Base-by-base conservation (phyloP, 441 rosid species). In the Pelargonium citronellum region DNA sequence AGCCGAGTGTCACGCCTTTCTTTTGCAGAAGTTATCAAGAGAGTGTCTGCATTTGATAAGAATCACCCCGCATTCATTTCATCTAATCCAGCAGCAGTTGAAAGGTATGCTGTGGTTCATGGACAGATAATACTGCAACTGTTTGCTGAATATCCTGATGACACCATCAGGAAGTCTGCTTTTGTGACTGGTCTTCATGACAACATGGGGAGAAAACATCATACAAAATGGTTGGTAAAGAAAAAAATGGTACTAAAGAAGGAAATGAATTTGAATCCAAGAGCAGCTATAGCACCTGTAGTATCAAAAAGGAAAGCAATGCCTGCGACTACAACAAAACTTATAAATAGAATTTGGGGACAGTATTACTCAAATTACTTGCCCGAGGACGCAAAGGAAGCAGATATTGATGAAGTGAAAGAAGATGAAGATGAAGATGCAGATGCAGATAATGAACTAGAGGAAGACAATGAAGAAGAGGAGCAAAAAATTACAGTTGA, bases 341-440 rank as follows among this genome's bases (percentile, higher is more conserved):
- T 91, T 37, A 83, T 94, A 72, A 90, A 89, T 75, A 86, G 90
- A 72, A 83, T 91, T 24, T 94, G 98, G 98, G 95, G 92, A 0
- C 94, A 90, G 67, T 89, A 73, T 79, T 94, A 85, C 78, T 88
- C 94, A 13, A 86, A 83, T 74, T 84, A 87, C 81, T 75, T 77
- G 13, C 91, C 90, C 9, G 95, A 94, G 71, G 87, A 83, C 71
- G 11, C 77, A 65, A 73, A 80, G 71, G 90, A 78, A 71, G 94
- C 61, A 65, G 71, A 71, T 62, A 69, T 30, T 67, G 17, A 30
- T n/a, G 90, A 81, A 69, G 76, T 67, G 63, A 87, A 85, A 66
- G 87, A 70, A 55, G 92, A 83, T 5, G 91, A 80, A 24, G 73
- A 76, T 17, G 66, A 12, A 57, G 92, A 83, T 4, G 91, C 79